Percentiles rank a stretch among this genome's conserved stretches.
These are phyloP conservation scores for Cercis canadensis DNA, from an alignment of 306 rosid species.

Conservation along the genomic window DNA sequence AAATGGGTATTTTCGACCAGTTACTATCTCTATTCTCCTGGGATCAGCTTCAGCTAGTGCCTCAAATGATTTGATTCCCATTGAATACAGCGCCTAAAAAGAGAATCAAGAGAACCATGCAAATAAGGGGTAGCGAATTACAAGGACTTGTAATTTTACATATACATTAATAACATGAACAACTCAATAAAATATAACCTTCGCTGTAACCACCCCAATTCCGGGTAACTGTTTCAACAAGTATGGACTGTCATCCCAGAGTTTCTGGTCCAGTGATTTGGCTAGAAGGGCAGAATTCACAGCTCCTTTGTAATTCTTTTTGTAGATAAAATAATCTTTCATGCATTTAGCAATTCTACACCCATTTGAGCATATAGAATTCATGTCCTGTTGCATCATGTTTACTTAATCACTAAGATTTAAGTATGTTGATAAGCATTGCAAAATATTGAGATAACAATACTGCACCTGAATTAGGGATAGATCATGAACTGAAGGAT, in stretches of 20 bases:
- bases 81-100: constrained; percentile 78
- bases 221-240: constrained; percentile 95
- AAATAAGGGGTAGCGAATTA: constrained; percentile 3
- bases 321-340: constrained; percentile 86
- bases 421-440: constrained; percentile 28
- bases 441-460: constrained; percentile 34
- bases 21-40: constrained; percentile 91
- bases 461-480: constrained; percentile 80
- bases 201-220: constrained; percentile 98
- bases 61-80: constrained; percentile 83
- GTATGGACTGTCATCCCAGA: constrained; percentile 95
- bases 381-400: constrained; percentile 71
- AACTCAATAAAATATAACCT: constrained; percentile 54
- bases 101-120: constrained; percentile 34
- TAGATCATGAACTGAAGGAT: constrained; percentile 84
- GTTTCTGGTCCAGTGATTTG: constrained; percentile 86
- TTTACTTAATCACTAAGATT: constrained; percentile 34
- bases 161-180: constrained; percentile 23
- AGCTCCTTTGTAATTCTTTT: constrained; percentile 83
- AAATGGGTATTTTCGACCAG: constrained; percentile 92
- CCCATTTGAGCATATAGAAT: constrained; percentile 92
- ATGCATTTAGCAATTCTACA: constrained; percentile 91
- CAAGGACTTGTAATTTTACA: constrained; percentile 6
- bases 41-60: constrained; percentile 91
- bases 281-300: constrained; percentile 76